These are phyloP conservation scores for Gamsiella multidivaricata DNA, from an alignment of 192 early-diverging fungal species.

Conservation along the genomic window DNA sequence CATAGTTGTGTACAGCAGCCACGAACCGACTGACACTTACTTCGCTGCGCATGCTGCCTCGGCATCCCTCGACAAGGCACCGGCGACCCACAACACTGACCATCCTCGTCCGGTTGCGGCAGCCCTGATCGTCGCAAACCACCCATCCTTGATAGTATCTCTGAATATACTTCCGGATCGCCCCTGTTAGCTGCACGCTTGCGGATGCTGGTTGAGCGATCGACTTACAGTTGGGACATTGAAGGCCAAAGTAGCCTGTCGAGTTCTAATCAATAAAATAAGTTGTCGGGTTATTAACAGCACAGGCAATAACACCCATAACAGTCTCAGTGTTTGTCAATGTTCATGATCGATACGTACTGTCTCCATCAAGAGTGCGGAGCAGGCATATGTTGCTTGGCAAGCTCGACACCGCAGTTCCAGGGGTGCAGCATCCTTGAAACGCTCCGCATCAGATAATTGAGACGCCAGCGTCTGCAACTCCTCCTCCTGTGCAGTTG, in stretches of 20 bases:
- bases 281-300: no score
- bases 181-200: constrained; percentile 68
- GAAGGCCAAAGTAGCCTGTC: constrained; percentile 21
- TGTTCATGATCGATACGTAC: background rate
- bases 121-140: constrained; percentile 84
- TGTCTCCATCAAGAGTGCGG: constrained; percentile 12
- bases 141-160: constrained; percentile 80
- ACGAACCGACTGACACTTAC: constrained; percentile 52
- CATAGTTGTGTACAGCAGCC: background rate
- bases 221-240: constrained; percentile 25
- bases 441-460: constrained; percentile 77
- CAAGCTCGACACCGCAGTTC: constrained; percentile 71
- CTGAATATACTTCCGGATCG: constrained; percentile 74
- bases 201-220: constrained; percentile 56
- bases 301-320: background rate
- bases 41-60: constrained; percentile 72
- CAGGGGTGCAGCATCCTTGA: constrained; percentile 78
- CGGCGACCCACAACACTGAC: constrained; percentile 75
- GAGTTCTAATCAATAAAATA: constrained; percentile 20
- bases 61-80: constrained; percentile 76
- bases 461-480: constrained; percentile 83
- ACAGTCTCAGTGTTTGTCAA: no score
- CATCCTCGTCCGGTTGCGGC: constrained; percentile 71
- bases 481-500: constrained; percentile 54
- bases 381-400: constrained; percentile 50